Base-by-base conservation (phyloP, 2,329 filamentous ascomycete genomes). In the Phoma sp. region DNA sequence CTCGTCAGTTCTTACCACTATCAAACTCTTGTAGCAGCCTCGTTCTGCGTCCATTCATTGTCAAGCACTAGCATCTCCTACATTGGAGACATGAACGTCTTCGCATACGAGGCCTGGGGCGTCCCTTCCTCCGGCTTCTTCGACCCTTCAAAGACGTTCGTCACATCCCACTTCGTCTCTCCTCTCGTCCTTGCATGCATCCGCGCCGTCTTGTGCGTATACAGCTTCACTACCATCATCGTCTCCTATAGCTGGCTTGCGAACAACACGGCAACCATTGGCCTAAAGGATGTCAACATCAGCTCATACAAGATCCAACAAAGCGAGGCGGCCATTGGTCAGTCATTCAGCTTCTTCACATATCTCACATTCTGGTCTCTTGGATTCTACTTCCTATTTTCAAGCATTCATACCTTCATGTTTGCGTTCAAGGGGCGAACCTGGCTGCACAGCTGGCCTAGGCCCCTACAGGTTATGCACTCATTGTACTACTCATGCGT, bases 281-380 rank as follows among this genome's bases (percentile, higher is more conserved):
- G 45, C 7, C 51, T 68, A 20, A 64, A 67, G 49, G 66, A 68
- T 42, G 60, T 68, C 18, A 66, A 68, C 34, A 65, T 68, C 21
- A 50, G 40, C 9, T 60, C 61, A 28, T 85, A 88, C 79, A 83
- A 83, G 67, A 84, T 92, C 65, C 79, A 83, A 65, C 67, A 73
- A 17, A 84, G 78, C 57, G 88, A 83, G 78, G 75, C 82, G 48
- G 86, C 85, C 67, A 76, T 81, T 14, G 77, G 79, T 40, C 74
- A 80, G 46, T 82, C 81, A 34, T 93, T 93, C 78, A 89, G 86
- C 67, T 95, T 86, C 80, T 95, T 95, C 78, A 95, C 91, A 28
- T 82, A 87, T 68, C 79, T 93, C 42, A 90, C 88, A 12, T 93
- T 87, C 81, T 93, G 89, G 89, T 90, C 89, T 2, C 76, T 93